Conservation (phyloP, 495 filamentous ascomycete genomes). For the Parathielavia appendiculata region DNA sequence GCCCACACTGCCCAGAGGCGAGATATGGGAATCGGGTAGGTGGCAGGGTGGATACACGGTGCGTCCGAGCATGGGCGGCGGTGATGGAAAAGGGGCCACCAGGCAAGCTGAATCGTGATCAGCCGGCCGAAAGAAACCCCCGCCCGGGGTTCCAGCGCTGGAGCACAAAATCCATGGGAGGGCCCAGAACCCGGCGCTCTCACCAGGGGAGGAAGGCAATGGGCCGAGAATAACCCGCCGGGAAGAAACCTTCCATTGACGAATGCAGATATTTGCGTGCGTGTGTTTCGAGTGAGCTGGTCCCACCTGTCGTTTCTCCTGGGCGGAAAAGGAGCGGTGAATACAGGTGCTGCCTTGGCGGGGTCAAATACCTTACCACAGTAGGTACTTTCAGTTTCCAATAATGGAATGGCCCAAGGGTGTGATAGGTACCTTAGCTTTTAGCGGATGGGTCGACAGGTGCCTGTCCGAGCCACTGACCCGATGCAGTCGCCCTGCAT, state of each 20-base stretch:
- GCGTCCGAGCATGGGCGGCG: not conserved
- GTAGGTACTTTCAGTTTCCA: too few species aligned
- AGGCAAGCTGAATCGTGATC: slow-evolving; percentile 21
- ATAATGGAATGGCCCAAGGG: not conserved
- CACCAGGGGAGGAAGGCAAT: slow-evolving; percentile 12
- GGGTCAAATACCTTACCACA: too few species aligned
- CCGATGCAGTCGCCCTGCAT: slow-evolving; percentile 6
- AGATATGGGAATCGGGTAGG: slow-evolving; percentile 1
- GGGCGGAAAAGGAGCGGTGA: slow-evolving; percentile 23
- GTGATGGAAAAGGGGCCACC: slow-evolving; percentile 6
- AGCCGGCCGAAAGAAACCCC: slow-evolving; percentile 27
- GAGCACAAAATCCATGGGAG: not conserved
- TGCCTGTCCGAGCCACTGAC: not conserved
- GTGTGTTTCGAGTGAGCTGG: not conserved
- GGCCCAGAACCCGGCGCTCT: not conserved
- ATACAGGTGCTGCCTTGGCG: not conserved
- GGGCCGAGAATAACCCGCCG: slow-evolving; percentile 22
- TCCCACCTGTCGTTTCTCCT: not conserved
- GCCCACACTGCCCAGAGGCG: not conserved
- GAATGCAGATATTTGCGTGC: slow-evolving; percentile 11
- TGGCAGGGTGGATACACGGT: not conserved
- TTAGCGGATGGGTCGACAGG: not conserved
- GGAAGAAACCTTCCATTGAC: slow-evolving; percentile 1
- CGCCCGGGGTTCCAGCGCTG: slow-evolving; percentile 21
- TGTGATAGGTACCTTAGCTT: slow-evolving; percentile 1